Base-by-base conservation (phyloP, 83 land plant species). In the Isoetes engelmannii region DNA sequence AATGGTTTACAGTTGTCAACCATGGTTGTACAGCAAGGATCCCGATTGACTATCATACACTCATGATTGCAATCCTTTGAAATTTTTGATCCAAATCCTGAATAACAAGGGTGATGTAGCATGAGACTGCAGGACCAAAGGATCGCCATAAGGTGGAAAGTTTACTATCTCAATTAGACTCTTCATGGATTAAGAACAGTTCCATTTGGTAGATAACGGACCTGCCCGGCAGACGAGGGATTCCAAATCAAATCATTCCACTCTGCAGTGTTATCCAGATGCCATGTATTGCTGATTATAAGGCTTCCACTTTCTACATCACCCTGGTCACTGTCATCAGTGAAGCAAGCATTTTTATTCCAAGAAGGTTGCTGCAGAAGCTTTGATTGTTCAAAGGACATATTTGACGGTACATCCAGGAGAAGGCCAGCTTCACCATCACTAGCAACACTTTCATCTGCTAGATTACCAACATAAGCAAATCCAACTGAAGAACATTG, bases 381-480 rank as follows among this genome's bases (percentile, higher is more conserved):
- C 61, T 61, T 71, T n/a, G 80, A 72, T 44, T 79, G 75, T 45
- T 72, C 81, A 41, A 79, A 79, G 44, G 82, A 77, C 75, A 76
- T 68, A 58, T 76, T 79, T 50, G 79, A 71, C 19, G 82, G 81
- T 49, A 79, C 69, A 69, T 76, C 53, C 28, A 76, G 67, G 41
- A 79, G 82, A 47, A 76, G 61, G 46, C 71, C 82, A 5, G 73
- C 61, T 44, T 75, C 77, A 18, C 65, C 54, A 44, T 41, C 47
- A 17, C 67, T 64, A 1, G 41, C 67, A 3, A 41, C 47, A 13
- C 47, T 47, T 9, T 64, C 67, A 18, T 44, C 67, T 13, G 41
- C 45, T 9, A 18, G 62, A 19, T 59, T 51, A 20, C 9, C 28
- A 15, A 0, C 3, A 8, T 8, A 15, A 21, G 19, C 10, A 9